Conservation (phyloP, 2,329 filamentous ascomycete genomes). For the Teratosphaeria viscida region DNA sequence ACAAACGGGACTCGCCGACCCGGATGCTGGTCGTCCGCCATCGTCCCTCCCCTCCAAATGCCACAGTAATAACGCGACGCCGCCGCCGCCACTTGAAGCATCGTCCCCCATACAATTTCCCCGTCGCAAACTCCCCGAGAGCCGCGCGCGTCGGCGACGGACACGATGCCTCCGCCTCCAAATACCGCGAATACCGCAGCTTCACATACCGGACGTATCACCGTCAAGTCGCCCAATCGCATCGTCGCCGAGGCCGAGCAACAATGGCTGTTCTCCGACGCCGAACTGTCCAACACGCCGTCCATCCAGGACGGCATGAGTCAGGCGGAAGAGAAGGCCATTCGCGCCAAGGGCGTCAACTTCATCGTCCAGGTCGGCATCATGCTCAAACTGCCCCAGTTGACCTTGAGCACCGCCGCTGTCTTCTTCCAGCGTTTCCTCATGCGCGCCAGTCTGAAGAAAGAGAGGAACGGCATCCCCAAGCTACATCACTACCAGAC, state of each 20-base stretch:
- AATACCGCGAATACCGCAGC: neutral
- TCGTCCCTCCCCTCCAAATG: neutral
- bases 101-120: neutral
- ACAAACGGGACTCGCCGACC: neutral
- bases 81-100: neutral
- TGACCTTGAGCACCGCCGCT: constrained; percentile 82
- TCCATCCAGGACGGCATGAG: constrained; percentile 74
- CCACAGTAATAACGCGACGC: neutral
- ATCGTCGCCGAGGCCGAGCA: constrained; percentile 46
- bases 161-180: neutral
- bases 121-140: neutral
- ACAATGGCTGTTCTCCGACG: constrained; percentile 84
- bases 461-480: constrained; percentile 51
- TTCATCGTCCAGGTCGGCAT: constrained; percentile 94
- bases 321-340: constrained; percentile 64
- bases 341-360: constrained; percentile 84
- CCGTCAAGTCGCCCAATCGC: constrained; percentile 22
- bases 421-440: constrained; percentile 95
- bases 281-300: constrained; percentile 73
- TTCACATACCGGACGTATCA: neutral
- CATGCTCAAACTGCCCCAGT: constrained; percentile 81
- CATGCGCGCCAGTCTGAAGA: constrained; percentile 76
- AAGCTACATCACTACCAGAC: constrained; percentile 82
- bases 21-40: neutral
- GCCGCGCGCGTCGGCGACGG: neutral